These are phyloP conservation scores for Irpex sp. DNA, from an alignment of 1,284 basidiomycete species.

Conservation along the genomic window DNA sequence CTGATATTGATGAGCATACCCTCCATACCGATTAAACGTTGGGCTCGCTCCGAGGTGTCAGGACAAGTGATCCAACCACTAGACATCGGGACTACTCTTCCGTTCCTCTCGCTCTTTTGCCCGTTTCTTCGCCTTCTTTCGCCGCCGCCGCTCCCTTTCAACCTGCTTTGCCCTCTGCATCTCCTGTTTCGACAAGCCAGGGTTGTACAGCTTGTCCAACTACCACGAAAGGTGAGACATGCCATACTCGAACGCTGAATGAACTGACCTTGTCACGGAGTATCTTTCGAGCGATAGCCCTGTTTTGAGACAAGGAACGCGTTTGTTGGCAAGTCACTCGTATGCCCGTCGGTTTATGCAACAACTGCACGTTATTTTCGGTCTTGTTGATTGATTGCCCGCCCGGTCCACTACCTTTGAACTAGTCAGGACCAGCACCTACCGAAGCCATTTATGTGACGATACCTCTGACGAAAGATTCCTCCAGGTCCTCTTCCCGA, in stretches of 20 bases:
- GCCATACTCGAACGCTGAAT: conserved; percentile 6
- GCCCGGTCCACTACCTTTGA: conserved; percentile 74
- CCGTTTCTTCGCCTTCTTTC: conserved; percentile 49
- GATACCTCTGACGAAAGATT: conserved; percentile 72
- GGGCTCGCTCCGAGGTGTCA: neutral
- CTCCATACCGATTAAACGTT: neutral
- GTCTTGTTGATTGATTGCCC: conserved; percentile 87
- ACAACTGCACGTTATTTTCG: conserved; percentile 75
- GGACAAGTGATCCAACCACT: neutral
- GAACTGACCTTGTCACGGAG: conserved; percentile 66
- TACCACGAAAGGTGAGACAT: conserved; percentile 24
- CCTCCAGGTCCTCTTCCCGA: conserved; percentile 69
- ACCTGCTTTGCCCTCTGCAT: conserved; percentile 62
- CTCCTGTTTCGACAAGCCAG: conserved; percentile 70
- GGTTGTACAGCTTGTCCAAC: conserved; percentile 69
- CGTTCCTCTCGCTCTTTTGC: conserved; percentile 15
- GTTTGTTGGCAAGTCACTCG: conserved; percentile 79
- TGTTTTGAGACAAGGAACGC: conserved; percentile 67
- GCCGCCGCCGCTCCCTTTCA: conserved; percentile 66
- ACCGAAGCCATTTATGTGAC: conserved; percentile 16
- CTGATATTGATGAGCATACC: neutral
- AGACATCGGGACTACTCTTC: neutral
- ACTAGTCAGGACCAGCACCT: conserved; percentile 8
- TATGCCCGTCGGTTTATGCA: conserved; percentile 76
- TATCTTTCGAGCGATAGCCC: conserved; percentile 63